Percentiles rank a stretch among this genome's conserved stretches.
These are phyloP conservation scores for Hymenoscyphus scutula DNA, from an alignment of 2,329 filamentous ascomycete genomes.

Conservation along the genomic window DNA sequence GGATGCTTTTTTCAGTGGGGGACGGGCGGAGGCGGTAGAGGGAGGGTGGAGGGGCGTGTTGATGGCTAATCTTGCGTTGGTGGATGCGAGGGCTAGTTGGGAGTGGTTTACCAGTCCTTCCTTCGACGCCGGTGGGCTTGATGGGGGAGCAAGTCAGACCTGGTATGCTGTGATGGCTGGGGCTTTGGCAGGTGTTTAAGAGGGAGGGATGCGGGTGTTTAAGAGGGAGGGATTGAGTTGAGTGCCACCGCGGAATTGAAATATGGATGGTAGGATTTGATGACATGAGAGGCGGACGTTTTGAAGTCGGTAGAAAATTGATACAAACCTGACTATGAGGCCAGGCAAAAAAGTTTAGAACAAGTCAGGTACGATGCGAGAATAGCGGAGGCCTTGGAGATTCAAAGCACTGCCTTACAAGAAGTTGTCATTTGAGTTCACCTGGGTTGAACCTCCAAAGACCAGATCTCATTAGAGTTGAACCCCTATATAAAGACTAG, in stretches of 20 bases:
- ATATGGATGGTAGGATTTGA: neutral
- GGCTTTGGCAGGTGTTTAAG: constrained; percentile 40
- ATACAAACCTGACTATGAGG: neutral
- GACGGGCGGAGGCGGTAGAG: constrained; percentile 60
- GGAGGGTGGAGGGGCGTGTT: constrained; percentile 87
- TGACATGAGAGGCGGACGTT: neutral
- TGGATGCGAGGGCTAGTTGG: constrained; percentile 69
- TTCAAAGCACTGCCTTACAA: neutral
- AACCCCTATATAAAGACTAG: neutral
- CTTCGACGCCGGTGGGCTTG: constrained; percentile 68
- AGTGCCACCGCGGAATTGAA: neutral
- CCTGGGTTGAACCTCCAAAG: neutral
- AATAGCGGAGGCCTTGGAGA: neutral
- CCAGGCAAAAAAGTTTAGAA: neutral
- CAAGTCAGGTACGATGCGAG: neutral
- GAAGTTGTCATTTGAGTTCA: neutral
- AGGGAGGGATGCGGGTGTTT: constrained; percentile 3
- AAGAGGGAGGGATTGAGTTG: neutral
- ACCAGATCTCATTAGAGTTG: neutral
- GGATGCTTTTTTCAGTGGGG: constrained; percentile 71
- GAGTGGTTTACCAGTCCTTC: constrained; percentile 66
- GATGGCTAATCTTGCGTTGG: constrained; percentile 76
- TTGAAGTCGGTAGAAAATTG: neutral
- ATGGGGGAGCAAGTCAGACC: constrained; percentile 78
- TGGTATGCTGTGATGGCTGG: constrained; percentile 83